Evolutionary conservation across 805 yeast genomes (phyloP), one percentile per base, ranked within the genome.

Genomic region (Suhomyces kilbournensis): DNA sequence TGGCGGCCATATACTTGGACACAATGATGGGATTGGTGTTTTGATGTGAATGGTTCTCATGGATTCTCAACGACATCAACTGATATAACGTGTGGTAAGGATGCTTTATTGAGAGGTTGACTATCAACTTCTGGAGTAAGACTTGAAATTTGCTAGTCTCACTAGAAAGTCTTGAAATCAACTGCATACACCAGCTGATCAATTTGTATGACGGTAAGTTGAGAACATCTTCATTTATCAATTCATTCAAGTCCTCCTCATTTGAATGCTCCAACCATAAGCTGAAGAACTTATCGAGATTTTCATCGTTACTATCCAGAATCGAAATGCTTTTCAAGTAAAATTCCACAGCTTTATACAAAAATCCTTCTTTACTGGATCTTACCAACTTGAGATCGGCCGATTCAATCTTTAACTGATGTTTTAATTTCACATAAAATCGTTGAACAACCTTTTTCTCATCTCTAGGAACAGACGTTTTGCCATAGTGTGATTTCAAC

Each of bases 141-240:
- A 54, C 62, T 60, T 89, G 96, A 59, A 90, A 91, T 0, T 60
- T 62, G 1, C 77, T 64, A 0, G 58, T 49, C 8, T 81, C 87
- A 34, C 68, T 70, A 0, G 81, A 69, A 14, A 92, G 62, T 51
- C 94, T 74, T 0, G 97, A 89, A 2, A 88, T 75, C 44, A 92
- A 75, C 63, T 92, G 98, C 53, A 86, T 85, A 35, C 85, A 75
- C 97, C 97, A 92, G 0, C 90, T 81, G 4, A 89, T 74, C 49
- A 90, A 80, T 58, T 85, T 85, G 61, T 75, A 73, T 12, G 80
- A 74, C 0, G 96, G 87, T 17, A 89, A 67, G 0, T 48, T 46
- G 0, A 61, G 48, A 2, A 86, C 60, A 4, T 71, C 68, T 2
- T 63, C 58, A 12, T 60, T 60, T 8, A 88, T 71, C 7, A 68